Evolutionary conservation across 108 stramenopile genomes (phyloP), one percentile per base, ranked within the genome.

Genomic region (Fistulifera pelliculosa): DNA sequence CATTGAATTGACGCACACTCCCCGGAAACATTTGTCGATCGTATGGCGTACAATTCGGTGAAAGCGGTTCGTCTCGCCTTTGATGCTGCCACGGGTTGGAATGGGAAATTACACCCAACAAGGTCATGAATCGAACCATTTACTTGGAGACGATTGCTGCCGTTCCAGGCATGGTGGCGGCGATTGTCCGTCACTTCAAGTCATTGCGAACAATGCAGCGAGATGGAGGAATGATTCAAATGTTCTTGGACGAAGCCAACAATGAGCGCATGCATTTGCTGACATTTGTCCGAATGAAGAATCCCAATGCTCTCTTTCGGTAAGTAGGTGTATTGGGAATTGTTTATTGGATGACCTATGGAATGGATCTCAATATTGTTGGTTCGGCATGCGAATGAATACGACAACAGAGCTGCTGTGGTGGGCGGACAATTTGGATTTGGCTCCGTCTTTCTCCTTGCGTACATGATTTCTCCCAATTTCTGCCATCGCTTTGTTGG

Each of bases 251-350:
- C 62, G 98, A 99, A 72, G 96, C 96, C 26, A 96, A 96, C 71
- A 99, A 99, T 62, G 96, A 99, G 73, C 79, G 74, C 13, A 95
- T 97, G 94, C 98, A 99, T 61, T 66, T 99, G 7, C 54, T 97
- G 31, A 87, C 90, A 21, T 97, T 91, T 67, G 76, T 94, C 44
- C 50, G 74, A 22, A 75, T 93, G 77, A 85, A 83, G 69, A 69
- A 96, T 51, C 89, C 90, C 11, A 71, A 77, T 49, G 42, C 56
- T 6, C 7, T 70, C 18, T 84, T 86, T 47, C 68, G 74, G 49
- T 50, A 24, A 18, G 49, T 50, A n/a, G n/a, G n/a, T n/a, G n/a
- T n/a, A n/a, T n/a, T n/a, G n/a, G n/a, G n/a, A n/a, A n/a, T n/a
- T n/a, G n/a, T n/a, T n/a, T n/a, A n/a, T n/a, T n/a, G n/a, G n/a